Evolutionary conservation across 306 rosid genomes (phyloP).

Genomic region (Trifolium subterraneum): DNA sequence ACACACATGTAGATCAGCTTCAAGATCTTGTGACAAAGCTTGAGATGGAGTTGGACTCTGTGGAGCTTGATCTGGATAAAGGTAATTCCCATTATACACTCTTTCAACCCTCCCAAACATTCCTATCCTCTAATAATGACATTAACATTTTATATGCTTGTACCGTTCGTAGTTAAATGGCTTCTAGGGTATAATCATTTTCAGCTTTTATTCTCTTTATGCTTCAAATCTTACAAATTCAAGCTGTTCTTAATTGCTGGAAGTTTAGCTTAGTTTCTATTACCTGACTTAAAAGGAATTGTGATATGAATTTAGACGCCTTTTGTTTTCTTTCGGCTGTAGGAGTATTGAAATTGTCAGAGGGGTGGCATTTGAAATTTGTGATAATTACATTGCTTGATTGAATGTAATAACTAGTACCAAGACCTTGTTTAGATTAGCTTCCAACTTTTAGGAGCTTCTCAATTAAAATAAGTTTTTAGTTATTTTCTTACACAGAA

Average conservation of each 20-base stretch:
- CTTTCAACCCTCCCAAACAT: background rate
- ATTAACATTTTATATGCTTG: conserved; percentile 4
- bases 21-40: conserved; percentile 92
- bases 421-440: background rate
- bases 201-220: conserved; percentile 2
- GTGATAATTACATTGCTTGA: conserved; percentile 18
- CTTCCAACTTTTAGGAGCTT: background rate
- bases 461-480: background rate
- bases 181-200: background rate
- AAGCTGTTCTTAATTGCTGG: conserved; percentile 3
- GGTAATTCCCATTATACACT: conserved; percentile 52
- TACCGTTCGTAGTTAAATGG: conserved; percentile 12
- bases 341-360: conserved; percentile 15
- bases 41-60: conserved; percentile 89
- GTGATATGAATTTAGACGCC: background rate
- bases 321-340: conserved; percentile 14
- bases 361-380: conserved; percentile 21
- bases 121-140: conserved; percentile 1
- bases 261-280: conserved; percentile 22
- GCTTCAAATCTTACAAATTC: conserved; percentile 13
- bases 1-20: conserved; percentile 92
- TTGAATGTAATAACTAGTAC: background rate
- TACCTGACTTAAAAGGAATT: background rate
- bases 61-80: conserved; percentile 88
- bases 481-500: background rate